phyloP scores from a whole-genome alignment of 78 protist species.

The Ministeria vibrans region DNA sequence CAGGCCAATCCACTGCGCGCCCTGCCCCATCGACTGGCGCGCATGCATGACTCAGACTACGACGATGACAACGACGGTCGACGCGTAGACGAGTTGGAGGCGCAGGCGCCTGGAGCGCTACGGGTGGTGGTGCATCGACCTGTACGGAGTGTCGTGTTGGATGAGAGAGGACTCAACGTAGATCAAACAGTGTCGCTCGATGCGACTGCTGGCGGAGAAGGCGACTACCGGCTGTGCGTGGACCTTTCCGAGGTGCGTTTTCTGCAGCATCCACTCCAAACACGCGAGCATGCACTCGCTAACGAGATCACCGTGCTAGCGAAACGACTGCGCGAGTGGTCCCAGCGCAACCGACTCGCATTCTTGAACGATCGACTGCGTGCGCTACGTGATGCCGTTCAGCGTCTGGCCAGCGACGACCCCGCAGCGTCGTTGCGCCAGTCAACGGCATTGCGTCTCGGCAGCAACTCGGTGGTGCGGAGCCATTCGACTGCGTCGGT shows the following conservation, averaged over 20 bases:
- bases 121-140: no score
- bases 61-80: neutral
- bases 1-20: neutral
- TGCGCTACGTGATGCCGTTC: neutral
- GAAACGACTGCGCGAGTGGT: neutral
- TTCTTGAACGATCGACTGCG: neutral
- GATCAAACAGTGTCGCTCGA: no score
- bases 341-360: no score
- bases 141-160: no score
- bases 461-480: no score
- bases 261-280: neutral
- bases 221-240: neutral
- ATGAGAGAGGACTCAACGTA: no score
- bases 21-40: neutral
- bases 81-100: neutral
- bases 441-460: neutral
- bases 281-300: neutral
- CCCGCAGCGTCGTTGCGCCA: neutral
- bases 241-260: neutral
- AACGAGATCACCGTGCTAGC: neutral
- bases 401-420: neutral
- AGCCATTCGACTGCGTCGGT: no score
- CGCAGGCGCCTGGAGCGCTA: neutral
- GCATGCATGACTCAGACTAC: no score
- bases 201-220: neutral